These are phyloP conservation scores for Pharnaceum exiguum DNA, from an alignment of 148 eudicot species.

Conservation along the genomic window DNA sequence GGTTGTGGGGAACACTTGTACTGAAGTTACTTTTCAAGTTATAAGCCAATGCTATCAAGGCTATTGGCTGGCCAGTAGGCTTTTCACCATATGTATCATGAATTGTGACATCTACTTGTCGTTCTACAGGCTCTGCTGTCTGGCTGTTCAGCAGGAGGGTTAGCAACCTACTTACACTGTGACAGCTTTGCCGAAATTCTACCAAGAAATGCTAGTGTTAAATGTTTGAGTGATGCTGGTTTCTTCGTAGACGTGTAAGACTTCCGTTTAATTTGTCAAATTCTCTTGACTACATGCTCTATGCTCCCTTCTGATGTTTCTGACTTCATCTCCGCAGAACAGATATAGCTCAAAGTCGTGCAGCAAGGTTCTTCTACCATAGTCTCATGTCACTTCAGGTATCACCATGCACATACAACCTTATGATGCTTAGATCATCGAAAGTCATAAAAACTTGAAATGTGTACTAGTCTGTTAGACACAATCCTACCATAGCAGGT, in stretches of 20 bases:
- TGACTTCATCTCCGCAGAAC: constrained; percentile 39
- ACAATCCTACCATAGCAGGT: no score
- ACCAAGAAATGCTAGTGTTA: constrained; percentile 62
- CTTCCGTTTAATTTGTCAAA: neutral
- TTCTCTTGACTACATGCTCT: neutral
- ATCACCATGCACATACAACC: constrained; percentile 1
- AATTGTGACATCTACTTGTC: constrained; percentile 6
- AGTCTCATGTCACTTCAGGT: constrained; percentile 70
- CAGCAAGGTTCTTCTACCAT: constrained; percentile 49
- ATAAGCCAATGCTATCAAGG: no score
- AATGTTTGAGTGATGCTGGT: constrained; percentile 93
- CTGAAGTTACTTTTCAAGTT: no score
- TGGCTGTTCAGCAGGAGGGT: constrained; percentile 97
- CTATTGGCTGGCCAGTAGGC: no score
- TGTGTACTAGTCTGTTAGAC: neutral
- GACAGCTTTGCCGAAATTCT: constrained; percentile 64
- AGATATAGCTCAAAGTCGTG: constrained; percentile 49
- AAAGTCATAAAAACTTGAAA: neutral
- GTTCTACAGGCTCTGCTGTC: constrained; percentile 71
- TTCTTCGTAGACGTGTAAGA: constrained; percentile 78
- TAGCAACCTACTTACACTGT: constrained; percentile 79
- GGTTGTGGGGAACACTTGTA: no score
- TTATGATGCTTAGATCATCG: neutral
- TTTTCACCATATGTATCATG: no score
- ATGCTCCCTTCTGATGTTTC: neutral